Base-by-base conservation (phyloP, 1,284 basidiomycete genomes). In the Takashimella koratensis region DNA sequence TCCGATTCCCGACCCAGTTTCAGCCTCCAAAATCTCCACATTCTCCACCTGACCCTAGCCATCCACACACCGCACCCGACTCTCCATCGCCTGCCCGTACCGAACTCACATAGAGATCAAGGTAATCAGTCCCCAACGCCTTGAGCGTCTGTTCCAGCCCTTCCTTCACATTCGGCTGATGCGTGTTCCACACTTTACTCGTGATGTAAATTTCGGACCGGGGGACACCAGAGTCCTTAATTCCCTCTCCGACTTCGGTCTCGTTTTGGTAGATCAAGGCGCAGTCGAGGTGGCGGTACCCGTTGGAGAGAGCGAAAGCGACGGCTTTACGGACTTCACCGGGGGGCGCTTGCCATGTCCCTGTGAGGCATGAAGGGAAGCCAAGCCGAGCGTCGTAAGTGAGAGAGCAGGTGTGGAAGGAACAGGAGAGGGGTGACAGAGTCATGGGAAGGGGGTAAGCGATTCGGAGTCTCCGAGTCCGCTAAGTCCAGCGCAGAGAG, bases 171-270 rank as follows among this genome's bases (percentile, higher is more conserved):
- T 60, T 22, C 24, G 44, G 52, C 16, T 50, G 30, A 40, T 52
- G 45, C 11, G 39, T 21, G 40, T 40, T 19, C 20, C 44, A 19
- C 6, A 65, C 70, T 56, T 81, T 81, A 46, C 69, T 72, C 26
- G 81, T 81, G 64, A 94, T 84, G 74, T 88, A 94, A 58, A 95
- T 81, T 57, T 93, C 86, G 42, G 82, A 81, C 59, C 91, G 82
- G 49, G 85, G 84, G 21, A 93, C 82, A 30, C 88, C 90, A 49
- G 85, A 86, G 44, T 80, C 81, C 65, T 81, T 83, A 74, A 95
- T 85, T 19, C 90, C 90, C 62, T 86, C 81, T 11, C 90, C 90
- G 23, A 95, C 90, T 67, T 89, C 85, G 66, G 86, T 84, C 74
- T 95, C 88, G 66, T 90, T 90, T 54, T 82, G 81, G 70, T 88